Conservation (phyloP, 192 early-diverging fungal genomes). For the Podila verticillata region DNA sequence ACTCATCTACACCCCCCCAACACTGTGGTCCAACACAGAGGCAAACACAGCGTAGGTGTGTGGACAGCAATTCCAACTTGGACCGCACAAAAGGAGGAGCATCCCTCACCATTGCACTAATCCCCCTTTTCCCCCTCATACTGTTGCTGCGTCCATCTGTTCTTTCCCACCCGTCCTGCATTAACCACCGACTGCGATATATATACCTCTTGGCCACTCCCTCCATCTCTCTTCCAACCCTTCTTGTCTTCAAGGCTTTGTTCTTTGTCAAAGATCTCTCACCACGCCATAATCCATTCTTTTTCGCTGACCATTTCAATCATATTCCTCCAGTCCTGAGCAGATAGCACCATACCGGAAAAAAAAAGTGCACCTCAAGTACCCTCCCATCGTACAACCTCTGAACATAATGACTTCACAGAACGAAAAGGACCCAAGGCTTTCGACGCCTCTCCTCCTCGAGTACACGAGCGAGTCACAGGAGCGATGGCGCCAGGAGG, state of each 20-base stretch:
- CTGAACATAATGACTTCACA: not conserved
- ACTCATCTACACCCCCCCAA: too few species aligned
- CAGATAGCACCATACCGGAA: not conserved
- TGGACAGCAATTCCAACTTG: too few species aligned
- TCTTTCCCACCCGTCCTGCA: not conserved
- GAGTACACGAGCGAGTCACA: conserved; percentile 35
- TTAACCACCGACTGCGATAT: not conserved
- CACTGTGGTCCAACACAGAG: too few species aligned
- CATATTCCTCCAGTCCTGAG: too few species aligned
- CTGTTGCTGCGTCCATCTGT: not conserved
- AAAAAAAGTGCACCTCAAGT: not conserved
- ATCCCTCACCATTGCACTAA: not conserved
- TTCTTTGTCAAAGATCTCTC: not conserved
- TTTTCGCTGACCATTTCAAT: too few species aligned
- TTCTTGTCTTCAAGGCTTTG: not conserved
- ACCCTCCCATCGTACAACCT: not conserved
- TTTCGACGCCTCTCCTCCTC: conserved; percentile 17
- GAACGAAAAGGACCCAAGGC: not conserved
- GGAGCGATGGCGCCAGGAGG: conserved; percentile 37
- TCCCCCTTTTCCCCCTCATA: not conserved
- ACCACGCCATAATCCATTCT: too few species aligned
- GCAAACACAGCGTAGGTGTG: too few species aligned
- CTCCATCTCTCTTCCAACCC: not conserved
- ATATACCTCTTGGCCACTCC: not conserved
- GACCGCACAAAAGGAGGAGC: too few species aligned